These are phyloP conservation scores for Kewa caespitosa DNA, from an alignment of 179 eudicot genomes.

Conservation along the genomic window DNA sequence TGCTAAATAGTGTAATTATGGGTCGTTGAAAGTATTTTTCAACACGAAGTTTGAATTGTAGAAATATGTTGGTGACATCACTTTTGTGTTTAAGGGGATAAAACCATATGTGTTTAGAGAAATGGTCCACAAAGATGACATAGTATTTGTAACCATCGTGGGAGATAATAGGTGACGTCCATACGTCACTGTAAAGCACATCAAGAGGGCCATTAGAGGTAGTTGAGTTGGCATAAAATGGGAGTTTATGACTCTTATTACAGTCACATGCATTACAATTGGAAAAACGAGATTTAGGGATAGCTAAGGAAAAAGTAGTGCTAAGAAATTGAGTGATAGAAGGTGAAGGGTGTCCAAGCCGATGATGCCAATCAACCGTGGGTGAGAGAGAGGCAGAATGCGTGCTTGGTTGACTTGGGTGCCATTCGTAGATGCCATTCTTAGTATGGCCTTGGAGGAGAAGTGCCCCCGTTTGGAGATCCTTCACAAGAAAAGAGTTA, in stretches of 20 bases:
- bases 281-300: not conserved
- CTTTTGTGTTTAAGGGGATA: slow-evolving; percentile 7
- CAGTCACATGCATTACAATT: not conserved
- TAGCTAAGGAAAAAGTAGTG: not conserved
- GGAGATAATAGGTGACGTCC: not conserved
- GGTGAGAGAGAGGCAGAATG: not conserved
- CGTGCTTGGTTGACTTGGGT: not conserved
- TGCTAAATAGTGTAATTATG: not conserved
- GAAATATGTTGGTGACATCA: not conserved
- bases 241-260: slow-evolving; percentile 14
- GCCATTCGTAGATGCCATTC: not conserved
- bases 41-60: not conserved
- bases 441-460: slow-evolving; percentile 4
- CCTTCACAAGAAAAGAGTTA: not conserved
- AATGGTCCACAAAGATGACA: not conserved
- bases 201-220: slow-evolving; percentile 1
- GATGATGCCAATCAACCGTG: not conserved
- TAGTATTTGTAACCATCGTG: slow-evolving; percentile 3
- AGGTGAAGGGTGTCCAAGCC: not conserved
- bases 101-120: not conserved
- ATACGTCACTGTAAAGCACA: not conserved
- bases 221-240: not conserved
- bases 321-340: not conserved
- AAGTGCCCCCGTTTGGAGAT: not conserved
- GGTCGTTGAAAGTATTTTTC: slow-evolving; percentile 9